Base-by-base conservation (phyloP, 1,284 basidiomycete species). In the Fomitopsis palustris region DNA sequence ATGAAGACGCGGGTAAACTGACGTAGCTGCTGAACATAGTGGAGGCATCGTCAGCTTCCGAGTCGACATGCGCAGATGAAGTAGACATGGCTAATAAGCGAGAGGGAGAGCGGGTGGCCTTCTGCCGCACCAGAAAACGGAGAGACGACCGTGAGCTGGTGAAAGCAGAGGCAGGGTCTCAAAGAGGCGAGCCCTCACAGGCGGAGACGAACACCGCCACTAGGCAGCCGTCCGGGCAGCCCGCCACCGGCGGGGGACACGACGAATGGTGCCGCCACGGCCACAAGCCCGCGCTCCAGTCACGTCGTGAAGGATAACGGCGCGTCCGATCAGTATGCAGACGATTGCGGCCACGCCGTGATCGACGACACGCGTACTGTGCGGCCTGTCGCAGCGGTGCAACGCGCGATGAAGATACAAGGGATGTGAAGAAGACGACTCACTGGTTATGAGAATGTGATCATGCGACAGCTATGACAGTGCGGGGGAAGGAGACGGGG, bases 11-110 rank as follows among this genome's bases (percentile, higher is more conserved):
- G 63, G 67, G 66, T 74, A 74, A 68, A 72, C 77, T 75, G 71
- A 78, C 77, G 74, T 73, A 67, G 65, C 72, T 68, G 71, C 82
- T 85, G 70, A 62, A 69, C 65, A 72, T 64, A 61, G 72, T 59
- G 62, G 68, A 67, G 62, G 67, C 54, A 52, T 56, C 29, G 63
- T 71, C 63, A 71, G 69, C 60, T 25, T 63, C 58, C 12, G 53
- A 56, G 21, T 53, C 49, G n/a, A 21, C 16, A 43, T 8, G 31
- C 9, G n/a, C 35, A 27, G 38, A 27, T 16, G 57, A 27, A n/a
- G 56, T 54, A 61, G 64, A 57, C 59, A 64, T 65, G 56, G 45
- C n/a, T 38, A 29, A 29, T 38, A 33, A 38, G 29, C 7, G 41
- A 38, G 31, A 45, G 52, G 14, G 42, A 39, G 29, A 27, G 52